phyloP scores from a whole-genome alignment of 441 rosid genomes.

The Francoa sonchifolia region DNA sequence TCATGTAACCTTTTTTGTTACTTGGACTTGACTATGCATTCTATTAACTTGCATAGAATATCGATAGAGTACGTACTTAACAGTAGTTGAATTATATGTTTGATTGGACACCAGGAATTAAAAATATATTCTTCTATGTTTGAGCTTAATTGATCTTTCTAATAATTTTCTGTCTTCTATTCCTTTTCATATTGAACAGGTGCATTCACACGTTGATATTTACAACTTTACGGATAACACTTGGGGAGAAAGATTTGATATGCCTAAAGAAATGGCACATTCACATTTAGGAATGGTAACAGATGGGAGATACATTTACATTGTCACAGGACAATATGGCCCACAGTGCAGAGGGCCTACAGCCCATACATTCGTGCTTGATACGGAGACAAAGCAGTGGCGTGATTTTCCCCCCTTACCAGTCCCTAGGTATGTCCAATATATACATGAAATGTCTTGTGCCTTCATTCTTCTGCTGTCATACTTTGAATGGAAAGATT shows the following conservation, averaged over 20 bases:
- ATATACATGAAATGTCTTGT: not conserved
- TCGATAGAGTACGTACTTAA: too few relatives aligned
- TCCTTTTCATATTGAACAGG: constrained; percentile 26
- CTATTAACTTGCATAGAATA: not conserved
- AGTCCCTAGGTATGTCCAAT: constrained; percentile 56
- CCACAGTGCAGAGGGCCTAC: constrained; percentile 95
- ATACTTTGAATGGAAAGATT: constrained; percentile 3
- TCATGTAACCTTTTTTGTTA: not conserved
- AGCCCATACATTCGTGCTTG: constrained; percentile 66
- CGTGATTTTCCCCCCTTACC: constrained; percentile 54
- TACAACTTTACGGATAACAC: constrained; percentile 66
- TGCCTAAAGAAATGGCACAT: constrained; percentile 98
- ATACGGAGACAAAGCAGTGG: constrained; percentile 76
- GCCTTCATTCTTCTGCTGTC: not conserved
- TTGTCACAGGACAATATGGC: constrained; percentile 82
- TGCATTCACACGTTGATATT: constrained; percentile 85
- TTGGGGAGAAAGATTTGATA: constrained; percentile 83
- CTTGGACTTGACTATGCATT: not conserved
- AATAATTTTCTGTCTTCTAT: constrained; percentile 6
- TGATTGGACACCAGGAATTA: too few relatives aligned
- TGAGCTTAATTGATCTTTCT: constrained; percentile 2
- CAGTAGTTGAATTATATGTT: too few relatives aligned
- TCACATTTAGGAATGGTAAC: constrained; percentile 97
- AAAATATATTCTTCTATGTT: too few relatives aligned
- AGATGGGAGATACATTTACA: constrained; percentile 77